Percentiles rank a stretch among this genome's conserved stretches.
phyloP scores from a whole-genome alignment of 2,329 filamentous ascomycete genomes.

The Fusarium succisae region DNA sequence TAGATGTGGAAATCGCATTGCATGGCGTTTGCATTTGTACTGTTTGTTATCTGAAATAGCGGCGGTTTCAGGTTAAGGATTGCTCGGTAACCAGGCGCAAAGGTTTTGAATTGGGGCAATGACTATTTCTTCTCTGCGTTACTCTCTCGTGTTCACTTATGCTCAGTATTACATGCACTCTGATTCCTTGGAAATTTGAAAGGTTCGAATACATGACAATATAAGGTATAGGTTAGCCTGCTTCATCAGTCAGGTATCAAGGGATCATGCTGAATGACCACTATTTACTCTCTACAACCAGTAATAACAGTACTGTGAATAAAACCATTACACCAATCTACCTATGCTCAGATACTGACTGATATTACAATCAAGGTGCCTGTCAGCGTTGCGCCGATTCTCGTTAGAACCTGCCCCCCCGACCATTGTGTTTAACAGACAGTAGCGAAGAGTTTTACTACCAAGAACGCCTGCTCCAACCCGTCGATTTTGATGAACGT shows the following conservation, averaged over 20 bases:
- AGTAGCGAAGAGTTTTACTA: not conserved
- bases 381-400: not conserved
- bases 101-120: not conserved
- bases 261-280: not conserved
- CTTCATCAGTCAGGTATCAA: not conserved
- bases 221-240: not conserved
- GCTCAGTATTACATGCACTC: not conserved
- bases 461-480: not conserved
- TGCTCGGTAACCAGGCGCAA: constrained; percentile 5
- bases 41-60: not conserved
- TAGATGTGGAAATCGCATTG: constrained; percentile 16
- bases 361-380: not conserved
- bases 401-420: not conserved
- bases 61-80: not conserved
- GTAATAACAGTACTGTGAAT: not conserved
- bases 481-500: constrained; percentile 5
- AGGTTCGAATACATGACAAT: not conserved
- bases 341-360: not conserved
- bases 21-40: constrained; percentile 24
- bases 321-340: not conserved
- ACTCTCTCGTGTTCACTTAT: not conserved
- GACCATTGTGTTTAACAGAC: not conserved
- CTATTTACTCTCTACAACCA: not conserved
- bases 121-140: not conserved
- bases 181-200: not conserved